Conservation (phyloP, 2,329 filamentous ascomycete species). For the Myriosclerotinia curreyana region DNA sequence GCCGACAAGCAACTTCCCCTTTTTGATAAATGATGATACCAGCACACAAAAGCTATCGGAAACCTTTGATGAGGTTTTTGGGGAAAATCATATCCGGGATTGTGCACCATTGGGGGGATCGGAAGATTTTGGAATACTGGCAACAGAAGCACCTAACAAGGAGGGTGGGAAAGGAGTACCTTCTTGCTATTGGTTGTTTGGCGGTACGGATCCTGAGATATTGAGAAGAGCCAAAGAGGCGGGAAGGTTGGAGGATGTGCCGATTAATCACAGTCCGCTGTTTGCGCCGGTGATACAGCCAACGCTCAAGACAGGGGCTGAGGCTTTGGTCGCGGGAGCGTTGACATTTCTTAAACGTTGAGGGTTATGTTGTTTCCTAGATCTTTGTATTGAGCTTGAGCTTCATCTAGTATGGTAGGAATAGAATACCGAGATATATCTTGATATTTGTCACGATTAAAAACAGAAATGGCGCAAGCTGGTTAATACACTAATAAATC, state of each 20-base stretch:
- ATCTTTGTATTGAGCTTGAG: too few relatives aligned
- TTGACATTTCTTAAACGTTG: constrained; percentile 44
- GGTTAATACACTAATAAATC: too few relatives aligned
- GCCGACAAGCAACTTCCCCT: constrained; percentile 28
- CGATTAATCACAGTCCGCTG: constrained; percentile 57
- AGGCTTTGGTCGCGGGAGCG: constrained; percentile 51
- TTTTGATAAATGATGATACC: constrained; percentile 30
- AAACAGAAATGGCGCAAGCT: too few relatives aligned
- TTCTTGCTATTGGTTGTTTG: constrained; percentile 41
- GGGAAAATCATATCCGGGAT: constrained; percentile 26
- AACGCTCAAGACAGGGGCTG: constrained; percentile 52
- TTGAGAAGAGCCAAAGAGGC: constrained; percentile 24
- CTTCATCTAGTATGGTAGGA: too few relatives aligned
- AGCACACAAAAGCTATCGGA: constrained; percentile 24
- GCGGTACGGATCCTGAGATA: constrained; percentile 43
- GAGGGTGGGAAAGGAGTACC: constrained; percentile 32
- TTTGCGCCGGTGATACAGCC: constrained; percentile 59
- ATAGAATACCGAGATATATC: too few relatives aligned
- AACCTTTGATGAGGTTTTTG: constrained; percentile 30
- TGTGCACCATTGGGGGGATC: constrained; percentile 25
- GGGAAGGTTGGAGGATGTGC: constrained; percentile 32
- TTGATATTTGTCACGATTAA: too few relatives aligned
- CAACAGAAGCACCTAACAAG: constrained; percentile 40
- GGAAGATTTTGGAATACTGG: constrained; percentile 47
- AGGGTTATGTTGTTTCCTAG: too few relatives aligned